Evolutionary conservation across 2,329 filamentous ascomycete species (phyloP).

Genomic region (Cladosporium oxysporum): DNA sequence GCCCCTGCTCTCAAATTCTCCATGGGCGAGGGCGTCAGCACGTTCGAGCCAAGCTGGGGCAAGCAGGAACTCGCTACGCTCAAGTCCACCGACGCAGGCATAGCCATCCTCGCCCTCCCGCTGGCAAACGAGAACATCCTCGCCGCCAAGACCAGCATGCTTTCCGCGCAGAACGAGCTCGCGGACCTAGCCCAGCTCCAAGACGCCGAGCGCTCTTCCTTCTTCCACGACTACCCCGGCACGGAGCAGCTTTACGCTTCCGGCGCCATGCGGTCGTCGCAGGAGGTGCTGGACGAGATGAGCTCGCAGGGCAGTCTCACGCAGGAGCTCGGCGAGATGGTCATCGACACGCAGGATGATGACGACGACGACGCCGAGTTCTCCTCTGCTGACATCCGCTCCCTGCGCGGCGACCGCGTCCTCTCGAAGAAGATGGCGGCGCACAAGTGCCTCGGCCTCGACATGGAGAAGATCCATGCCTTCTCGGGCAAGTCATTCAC

Average conservation of each 20-base stretch:
- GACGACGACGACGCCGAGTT: too few species aligned
- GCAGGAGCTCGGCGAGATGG: too few species aligned
- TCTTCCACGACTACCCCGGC: slow-evolving; percentile 6
- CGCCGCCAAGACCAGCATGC: not conserved
- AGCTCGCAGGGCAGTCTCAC: too few species aligned
- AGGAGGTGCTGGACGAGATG: not conserved
- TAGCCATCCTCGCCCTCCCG: not conserved
- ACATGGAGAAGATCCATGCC: not conserved
- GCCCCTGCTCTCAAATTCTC: not conserved
- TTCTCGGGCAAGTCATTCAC: slow-evolving; percentile 2
- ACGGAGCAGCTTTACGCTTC: slow-evolving; percentile 1
- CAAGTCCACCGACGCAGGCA: not conserved
- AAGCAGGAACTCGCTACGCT: not conserved
- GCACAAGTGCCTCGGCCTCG: not conserved
- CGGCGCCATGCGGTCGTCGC: not conserved
- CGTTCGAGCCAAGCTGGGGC: not conserved
- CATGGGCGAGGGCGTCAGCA: not conserved
- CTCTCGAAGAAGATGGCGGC: not conserved
- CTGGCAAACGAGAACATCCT: slow-evolving; percentile 2
- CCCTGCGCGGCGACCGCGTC: not conserved
- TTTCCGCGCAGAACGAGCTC: not conserved
- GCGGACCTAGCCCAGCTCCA: not conserved
- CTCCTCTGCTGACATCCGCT: not conserved
- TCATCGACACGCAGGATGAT: too few species aligned
- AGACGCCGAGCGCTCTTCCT: not conserved